Conservation (phyloP, 768 basidiomycete species). For the Russula earlei region DNA sequence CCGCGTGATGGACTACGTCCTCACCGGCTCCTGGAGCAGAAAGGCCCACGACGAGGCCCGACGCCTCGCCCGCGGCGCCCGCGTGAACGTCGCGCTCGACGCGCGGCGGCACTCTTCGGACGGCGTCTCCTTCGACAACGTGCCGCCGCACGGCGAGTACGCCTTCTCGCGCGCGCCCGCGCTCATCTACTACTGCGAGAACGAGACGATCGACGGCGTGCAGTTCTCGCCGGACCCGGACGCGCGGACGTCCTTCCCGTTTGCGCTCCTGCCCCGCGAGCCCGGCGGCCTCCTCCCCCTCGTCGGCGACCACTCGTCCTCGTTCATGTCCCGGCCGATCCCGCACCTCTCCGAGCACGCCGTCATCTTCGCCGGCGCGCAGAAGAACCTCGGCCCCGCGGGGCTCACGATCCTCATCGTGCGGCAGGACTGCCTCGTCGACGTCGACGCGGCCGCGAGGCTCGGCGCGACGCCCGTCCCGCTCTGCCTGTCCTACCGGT, state of each 20-base stretch:
- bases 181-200: conserved; percentile 97
- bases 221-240: conserved; percentile 62
- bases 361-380: conserved; percentile 91
- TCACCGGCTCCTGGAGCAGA: conserved; percentile 90
- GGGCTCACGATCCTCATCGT: conserved; percentile 92
- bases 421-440: conserved; percentile 88
- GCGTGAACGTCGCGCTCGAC: conserved; percentile 65
- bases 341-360: conserved; percentile 82
- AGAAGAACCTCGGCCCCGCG: conserved; percentile 96
- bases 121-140: conserved; percentile 64
- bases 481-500: conserved; percentile 72
- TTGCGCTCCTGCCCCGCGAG: conserved; percentile 46
- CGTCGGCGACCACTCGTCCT: conserved; percentile 92
- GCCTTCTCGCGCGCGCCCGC: conserved; percentile 73
- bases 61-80: conserved; percentile 48
- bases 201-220: conserved; percentile 95
- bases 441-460: conserved; percentile 67
- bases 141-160: conserved; percentile 70
- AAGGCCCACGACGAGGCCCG: conserved; percentile 78
- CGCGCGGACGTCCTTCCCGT: conserved; percentile 68
- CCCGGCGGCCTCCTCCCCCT: conserved; percentile 56
- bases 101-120: conserved; percentile 50
- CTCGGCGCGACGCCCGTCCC: conserved; percentile 73
- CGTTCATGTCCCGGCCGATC: conserved; percentile 94
- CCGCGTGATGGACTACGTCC: conserved; percentile 72